These are phyloP conservation scores for Nephelium lappaceum DNA, from an alignment of 345 rosid species.

Conservation along the genomic window DNA sequence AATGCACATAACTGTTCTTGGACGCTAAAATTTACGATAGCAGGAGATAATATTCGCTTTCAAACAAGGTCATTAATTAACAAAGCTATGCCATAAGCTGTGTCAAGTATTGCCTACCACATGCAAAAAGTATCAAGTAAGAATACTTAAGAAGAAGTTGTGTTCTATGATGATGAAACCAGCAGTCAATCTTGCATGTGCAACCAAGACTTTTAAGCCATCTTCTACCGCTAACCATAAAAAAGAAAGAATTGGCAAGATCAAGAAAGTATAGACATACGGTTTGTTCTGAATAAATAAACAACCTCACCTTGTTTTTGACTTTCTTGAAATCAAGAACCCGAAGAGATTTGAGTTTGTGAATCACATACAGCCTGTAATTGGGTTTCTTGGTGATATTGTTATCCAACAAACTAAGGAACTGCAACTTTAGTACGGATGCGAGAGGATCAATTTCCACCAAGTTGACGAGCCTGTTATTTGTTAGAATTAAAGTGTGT, in stretches of 20 bases:
- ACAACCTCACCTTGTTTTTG: constrained; percentile 74
- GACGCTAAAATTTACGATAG: not conserved
- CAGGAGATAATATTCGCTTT: not conserved
- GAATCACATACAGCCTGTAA: constrained; percentile 89
- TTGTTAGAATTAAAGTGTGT: constrained; percentile 87
- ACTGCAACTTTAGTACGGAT: constrained; percentile 83
- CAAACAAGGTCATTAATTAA: not conserved
- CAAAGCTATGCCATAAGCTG: not conserved
- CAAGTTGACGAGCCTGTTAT: constrained; percentile 97
- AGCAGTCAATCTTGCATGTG: not conserved
- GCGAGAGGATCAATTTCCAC: constrained; percentile 95
- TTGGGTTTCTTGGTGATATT: constrained; percentile 89
- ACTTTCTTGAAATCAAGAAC: constrained; percentile 95
- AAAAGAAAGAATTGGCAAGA: not conserved
- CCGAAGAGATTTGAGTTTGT: constrained; percentile 81
- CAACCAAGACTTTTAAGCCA: not conserved
- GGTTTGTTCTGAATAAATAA: not conserved
- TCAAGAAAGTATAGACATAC: not conserved
- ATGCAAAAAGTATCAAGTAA: not conserved
- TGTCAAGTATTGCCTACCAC: not conserved
- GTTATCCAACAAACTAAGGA: constrained; percentile 91
- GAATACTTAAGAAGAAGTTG: not conserved
- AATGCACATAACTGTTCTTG: not conserved
- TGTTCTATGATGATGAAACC: not conserved
- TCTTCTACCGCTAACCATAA: constrained; percentile 5